phyloP scores from a whole-genome alignment of 352 stramenopile species.

The Phytophthora cactorum region DNA sequence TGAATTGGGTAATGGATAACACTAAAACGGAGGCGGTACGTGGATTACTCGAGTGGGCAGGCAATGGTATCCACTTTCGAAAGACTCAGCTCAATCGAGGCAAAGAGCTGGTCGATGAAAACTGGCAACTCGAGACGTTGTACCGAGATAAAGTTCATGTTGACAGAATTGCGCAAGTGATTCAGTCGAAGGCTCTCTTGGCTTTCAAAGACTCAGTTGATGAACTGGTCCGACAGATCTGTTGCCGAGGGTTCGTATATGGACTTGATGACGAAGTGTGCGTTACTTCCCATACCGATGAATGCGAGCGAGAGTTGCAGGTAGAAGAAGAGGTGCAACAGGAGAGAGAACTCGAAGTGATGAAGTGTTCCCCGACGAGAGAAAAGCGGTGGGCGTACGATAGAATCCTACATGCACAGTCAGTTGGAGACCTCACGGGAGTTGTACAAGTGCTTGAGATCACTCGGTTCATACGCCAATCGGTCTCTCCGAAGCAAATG shows the following conservation, averaged over 20 bases:
- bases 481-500: slow-evolving; percentile 18
- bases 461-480: slow-evolving; percentile 13
- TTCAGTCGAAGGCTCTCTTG: slow-evolving; percentile 25
- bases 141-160: slow-evolving; percentile 37
- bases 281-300: slow-evolving; percentile 45
- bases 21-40: slow-evolving; percentile 66
- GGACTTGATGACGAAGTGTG: slow-evolving; percentile 52
- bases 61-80: slow-evolving; percentile 78
- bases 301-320: slow-evolving; percentile 70
- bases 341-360: slow-evolving; percentile 28
- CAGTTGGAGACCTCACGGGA: slow-evolving; percentile 16
- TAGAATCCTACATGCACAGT: slow-evolving; percentile 20
- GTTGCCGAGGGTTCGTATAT: slow-evolving; percentile 20
- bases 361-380: slow-evolving; percentile 7
- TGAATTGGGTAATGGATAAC: slow-evolving; percentile 91
- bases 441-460: slow-evolving; percentile 10
- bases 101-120: slow-evolving; percentile 47
- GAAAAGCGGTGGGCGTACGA: slow-evolving; percentile 28
- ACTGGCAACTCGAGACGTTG: slow-evolving; percentile 54
- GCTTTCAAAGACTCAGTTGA: slow-evolving; percentile 29
- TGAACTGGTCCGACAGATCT: slow-evolving; percentile 33
- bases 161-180: slow-evolving; percentile 44
- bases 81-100: slow-evolving; percentile 29
- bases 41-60: slow-evolving; percentile 80
- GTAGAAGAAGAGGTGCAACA: slow-evolving; percentile 55